phyloP scores from a whole-genome alignment of 129 eudicot species.

The Glebionis coronaria region DNA sequence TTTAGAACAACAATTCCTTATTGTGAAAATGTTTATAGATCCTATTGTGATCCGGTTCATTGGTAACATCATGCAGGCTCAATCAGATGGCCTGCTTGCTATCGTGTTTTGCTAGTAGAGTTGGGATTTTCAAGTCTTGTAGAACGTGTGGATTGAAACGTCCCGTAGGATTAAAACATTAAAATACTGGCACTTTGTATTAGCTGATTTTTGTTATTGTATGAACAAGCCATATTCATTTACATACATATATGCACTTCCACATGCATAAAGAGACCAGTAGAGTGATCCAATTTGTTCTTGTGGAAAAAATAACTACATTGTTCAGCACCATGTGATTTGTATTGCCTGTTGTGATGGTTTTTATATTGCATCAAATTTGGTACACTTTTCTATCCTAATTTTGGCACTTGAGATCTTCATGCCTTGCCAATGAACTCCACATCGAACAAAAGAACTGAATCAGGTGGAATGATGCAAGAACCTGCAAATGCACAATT shows the following conservation, averaged over 20 bases:
- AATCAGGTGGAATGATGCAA: slow-evolving; percentile 92
- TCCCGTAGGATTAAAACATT: slow-evolving; percentile 20
- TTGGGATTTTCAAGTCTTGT: slow-evolving; percentile 18
- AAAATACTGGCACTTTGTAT: slow-evolving; percentile 15
- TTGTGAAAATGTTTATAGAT: slow-evolving; percentile 24
- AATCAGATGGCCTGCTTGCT: neutral
- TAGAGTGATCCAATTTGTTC: neutral
- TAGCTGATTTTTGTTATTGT: slow-evolving; percentile 19
- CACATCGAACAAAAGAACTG: slow-evolving; percentile 81
- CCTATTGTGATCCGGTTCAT: slow-evolving; percentile 17
- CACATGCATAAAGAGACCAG: neutral
- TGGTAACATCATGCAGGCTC: slow-evolving; percentile 16
- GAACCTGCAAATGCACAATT: slow-evolving; percentile 52
- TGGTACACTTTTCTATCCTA: slow-evolving; percentile 9
- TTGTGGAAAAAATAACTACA: neutral
- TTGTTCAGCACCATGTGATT: neutral
- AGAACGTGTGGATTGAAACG: slow-evolving; percentile 3
- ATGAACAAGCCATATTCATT: slow-evolving; percentile 21
- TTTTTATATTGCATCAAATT: neutral
- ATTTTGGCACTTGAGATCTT: neutral
- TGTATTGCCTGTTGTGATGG: neutral
- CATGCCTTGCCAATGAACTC: slow-evolving; percentile 88
- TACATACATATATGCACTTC: neutral
- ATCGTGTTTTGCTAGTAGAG: slow-evolving; percentile 31
- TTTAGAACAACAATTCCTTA: slow-evolving; percentile 10